A percentile compares a stretch with the other conserved stretches of the same genome.
phyloP scores from a whole-genome alignment of 1,284 basidiomycete genomes.

The Athelia psychrophila region DNA sequence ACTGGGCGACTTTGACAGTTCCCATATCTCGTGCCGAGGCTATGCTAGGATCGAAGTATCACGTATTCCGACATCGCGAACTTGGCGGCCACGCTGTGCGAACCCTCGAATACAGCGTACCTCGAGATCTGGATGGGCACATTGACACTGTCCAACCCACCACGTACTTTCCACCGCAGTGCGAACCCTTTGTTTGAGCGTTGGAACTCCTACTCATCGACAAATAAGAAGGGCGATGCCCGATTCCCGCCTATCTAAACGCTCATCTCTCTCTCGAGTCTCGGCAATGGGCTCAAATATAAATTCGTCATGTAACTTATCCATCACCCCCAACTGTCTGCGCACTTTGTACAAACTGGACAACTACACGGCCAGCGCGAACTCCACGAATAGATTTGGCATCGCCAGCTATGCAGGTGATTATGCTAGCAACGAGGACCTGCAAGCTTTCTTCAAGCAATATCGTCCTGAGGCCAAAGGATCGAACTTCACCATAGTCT shows the following conservation, averaged over 20 bases:
- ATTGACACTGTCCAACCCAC: conserved; percentile 55
- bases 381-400: conserved; percentile 48
- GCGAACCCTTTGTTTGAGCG: conserved; percentile 29
- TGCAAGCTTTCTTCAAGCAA: conserved; percentile 48
- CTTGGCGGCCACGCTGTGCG: conserved; percentile 48
- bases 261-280: conserved; percentile 16
- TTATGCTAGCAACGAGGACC: conserved; percentile 54
- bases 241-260: conserved; percentile 24
- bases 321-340: conserved; percentile 59
- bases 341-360: conserved; percentile 58
- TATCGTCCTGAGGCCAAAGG: conserved; percentile 55
- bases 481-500: conserved; percentile 48
- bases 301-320: conserved; percentile 30
- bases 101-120: conserved; percentile 53
- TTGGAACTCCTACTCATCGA: too few relatives aligned
- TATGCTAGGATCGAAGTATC: conserved; percentile 52
- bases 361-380: conserved; percentile 45
- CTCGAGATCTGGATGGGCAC: conserved; percentile 45
- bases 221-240: conserved; percentile 39
- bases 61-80: conserved; percentile 46
- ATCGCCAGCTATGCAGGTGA: conserved; percentile 58
- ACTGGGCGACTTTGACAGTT: conserved; percentile 55
- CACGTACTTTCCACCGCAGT: conserved; percentile 52
- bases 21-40: conserved; percentile 55
- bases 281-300: conserved; percentile 27